Evolutionary conservation across 2,329 filamentous ascomycete species (phyloP), one percentile per base, ranked within the genome.

Genomic region (Paracorniculantispora psalliotae): DNA sequence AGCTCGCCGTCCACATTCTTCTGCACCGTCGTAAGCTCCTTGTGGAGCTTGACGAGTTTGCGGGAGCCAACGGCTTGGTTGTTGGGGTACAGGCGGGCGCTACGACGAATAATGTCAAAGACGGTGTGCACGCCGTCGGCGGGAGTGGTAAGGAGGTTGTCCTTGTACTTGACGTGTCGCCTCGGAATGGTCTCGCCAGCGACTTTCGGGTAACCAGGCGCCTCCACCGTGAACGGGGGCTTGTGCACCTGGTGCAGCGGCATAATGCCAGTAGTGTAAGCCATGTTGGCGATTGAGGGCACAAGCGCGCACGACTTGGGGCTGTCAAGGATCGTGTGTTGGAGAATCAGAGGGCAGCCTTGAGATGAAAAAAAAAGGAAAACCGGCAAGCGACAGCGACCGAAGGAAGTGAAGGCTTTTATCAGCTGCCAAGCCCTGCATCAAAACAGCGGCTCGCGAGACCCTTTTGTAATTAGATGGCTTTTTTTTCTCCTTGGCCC

Each of bases 21-120:
- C 81, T 92, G 89, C 66, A 96, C 79, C 81, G 91, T 94, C 79
- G 93, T 96, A 66, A 82, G 87, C 79, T 96, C 92, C 67, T 84
- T 84, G 74, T 96, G 91, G 49, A 87, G 85, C 73, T 87, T 81
- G 74, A 96, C 73, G 60, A 96, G 81, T 72, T 83, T 87, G 63
- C 92, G 86, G 67, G 81, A 81, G 65, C 89, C 92, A 62, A 90
- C 79, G 61, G 86, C 86, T 61, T 82, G 80, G 68, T 86, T 81
- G 68, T 85, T 81, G 61, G 82, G 81, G 68, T 84, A 87, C 61
- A 81, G 74, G 57, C 78, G 79, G 47, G 88, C 87, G 66, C 87
- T 86, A 66, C 86, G 82, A 68, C 82, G 82, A 67, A 96, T 79
- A 64, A 96, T 83, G 67, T 96, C 90, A 75, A 86, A 94, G 66